Evolutionary conservation across 352 stramenopile genomes (phyloP).

Genomic region (Globisporangium spinosum): DNA sequence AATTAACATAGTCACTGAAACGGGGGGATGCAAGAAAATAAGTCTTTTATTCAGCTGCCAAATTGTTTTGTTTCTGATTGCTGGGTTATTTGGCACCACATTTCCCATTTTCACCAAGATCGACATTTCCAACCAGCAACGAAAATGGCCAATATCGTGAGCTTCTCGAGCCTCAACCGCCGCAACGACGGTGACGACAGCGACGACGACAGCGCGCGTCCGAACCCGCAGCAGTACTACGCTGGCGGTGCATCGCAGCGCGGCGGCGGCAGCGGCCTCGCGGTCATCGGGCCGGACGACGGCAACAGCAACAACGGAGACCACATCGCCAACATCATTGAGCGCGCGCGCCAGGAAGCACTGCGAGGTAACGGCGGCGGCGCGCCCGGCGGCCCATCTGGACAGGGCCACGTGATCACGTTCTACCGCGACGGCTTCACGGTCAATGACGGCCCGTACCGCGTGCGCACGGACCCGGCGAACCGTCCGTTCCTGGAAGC

Average conservation of each 20-base stretch:
- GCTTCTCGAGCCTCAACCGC: conserved; percentile 67
- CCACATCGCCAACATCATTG: conserved; percentile 80
- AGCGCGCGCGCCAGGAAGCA: conserved; percentile 70
- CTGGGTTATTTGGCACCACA: background rate
- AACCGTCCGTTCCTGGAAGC: conserved; percentile 81
- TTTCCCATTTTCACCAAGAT: background rate
- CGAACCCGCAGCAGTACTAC: conserved; percentile 67
- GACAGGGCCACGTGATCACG: conserved; percentile 67
- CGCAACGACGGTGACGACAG: conserved; percentile 27
- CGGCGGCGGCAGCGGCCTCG: conserved; percentile 72
- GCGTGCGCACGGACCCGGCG: conserved; percentile 52
- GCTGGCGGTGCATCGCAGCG: conserved; percentile 58
- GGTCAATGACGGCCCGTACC: conserved; percentile 77
- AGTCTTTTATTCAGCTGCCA: too few relatives aligned
- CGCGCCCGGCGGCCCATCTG: conserved; percentile 11
- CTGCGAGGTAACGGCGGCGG: conserved; percentile 24
- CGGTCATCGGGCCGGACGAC: conserved; percentile 56
- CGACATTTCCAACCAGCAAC: background rate
- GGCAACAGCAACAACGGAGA: conserved; percentile 33
- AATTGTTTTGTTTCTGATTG: background rate
- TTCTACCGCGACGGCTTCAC: conserved; percentile 87
- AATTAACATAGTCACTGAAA: background rate
- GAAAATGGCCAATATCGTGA: conserved; percentile 79
- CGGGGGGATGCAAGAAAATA: background rate
- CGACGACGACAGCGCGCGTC: conserved; percentile 30